Percentiles rank a stretch among this genome's conserved stretches.
These are phyloP conservation scores for Xylaria grammica DNA, from an alignment of 495 filamentous ascomycete species.

Conservation along the genomic window DNA sequence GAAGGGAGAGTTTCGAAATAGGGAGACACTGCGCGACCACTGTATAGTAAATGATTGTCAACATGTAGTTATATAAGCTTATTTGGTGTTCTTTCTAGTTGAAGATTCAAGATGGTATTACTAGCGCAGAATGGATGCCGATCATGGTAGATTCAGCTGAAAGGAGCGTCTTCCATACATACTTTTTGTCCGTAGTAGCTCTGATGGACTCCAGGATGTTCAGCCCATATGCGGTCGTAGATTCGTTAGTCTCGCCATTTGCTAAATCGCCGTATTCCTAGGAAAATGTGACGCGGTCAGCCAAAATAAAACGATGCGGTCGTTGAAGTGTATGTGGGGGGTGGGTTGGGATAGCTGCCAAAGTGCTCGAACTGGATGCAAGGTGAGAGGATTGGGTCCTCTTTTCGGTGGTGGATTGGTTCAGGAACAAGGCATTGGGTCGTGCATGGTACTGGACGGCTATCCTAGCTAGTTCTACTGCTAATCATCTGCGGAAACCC, in stretches of 20 bases:
- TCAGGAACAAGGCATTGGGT: conserved; percentile 7
- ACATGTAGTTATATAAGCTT: conserved; percentile 13
- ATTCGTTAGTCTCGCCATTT: conserved; percentile 61
- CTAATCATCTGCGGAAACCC: conserved; percentile 11
- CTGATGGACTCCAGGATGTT: conserved; percentile 68
- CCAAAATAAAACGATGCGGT: not conserved
- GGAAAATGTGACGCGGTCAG: conserved; percentile 24
- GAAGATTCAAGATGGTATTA: not conserved
- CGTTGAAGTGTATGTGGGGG: conserved; percentile 4
- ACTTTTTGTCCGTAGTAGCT: conserved; percentile 75
- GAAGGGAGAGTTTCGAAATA: conserved; percentile 73
- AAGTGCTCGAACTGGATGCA: conserved; percentile 5
- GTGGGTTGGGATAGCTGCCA: not conserved
- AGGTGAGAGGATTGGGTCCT: conserved; percentile 23
- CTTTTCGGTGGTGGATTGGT: conserved; percentile 2
- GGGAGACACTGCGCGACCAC: conserved; percentile 70
- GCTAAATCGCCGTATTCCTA: conserved; percentile 45
- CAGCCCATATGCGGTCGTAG: conserved; percentile 70
- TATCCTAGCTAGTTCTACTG: not conserved
- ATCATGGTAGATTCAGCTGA: not conserved
- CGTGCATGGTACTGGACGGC: conserved; percentile 4
- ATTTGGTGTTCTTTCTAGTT: not conserved
- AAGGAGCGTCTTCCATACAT: conserved; percentile 28
- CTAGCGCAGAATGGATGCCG: conserved; percentile 14
- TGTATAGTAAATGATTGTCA: conserved; percentile 37